These are phyloP conservation scores for Orbilia oligospora DNA, from an alignment of 2,329 filamentous ascomycete genomes.

Conservation along the genomic window DNA sequence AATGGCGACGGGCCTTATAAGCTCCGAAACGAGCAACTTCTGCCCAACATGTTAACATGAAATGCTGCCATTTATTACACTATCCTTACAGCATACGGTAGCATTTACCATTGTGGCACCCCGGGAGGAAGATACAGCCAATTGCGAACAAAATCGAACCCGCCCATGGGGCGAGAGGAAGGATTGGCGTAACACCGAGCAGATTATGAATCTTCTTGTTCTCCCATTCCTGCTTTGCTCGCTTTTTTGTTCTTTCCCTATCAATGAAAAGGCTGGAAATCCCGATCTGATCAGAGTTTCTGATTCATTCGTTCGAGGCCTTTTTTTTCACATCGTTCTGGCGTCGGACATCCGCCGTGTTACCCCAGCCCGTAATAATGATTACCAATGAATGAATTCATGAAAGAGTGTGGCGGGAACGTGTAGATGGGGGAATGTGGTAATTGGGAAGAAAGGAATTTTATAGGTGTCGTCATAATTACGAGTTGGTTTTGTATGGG, in stretches of 20 bases:
- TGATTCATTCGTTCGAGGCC: conserved; percentile 17
- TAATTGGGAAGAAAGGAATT: conserved; percentile 9
- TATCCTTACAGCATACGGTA: conserved; percentile 13
- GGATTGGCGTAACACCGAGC: conserved; percentile 40
- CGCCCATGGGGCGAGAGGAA: background rate
- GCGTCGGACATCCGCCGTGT: conserved; percentile 30
- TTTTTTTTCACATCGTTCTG: background rate
- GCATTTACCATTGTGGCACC: background rate
- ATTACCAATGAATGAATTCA: background rate
- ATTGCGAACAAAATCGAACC: conserved; percentile 9
- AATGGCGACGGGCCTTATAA: conserved; percentile 24
- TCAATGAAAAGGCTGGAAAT: background rate
- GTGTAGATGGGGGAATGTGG: background rate
- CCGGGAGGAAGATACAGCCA: background rate
- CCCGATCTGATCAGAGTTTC: conserved; percentile 19
- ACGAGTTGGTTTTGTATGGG: conserved; percentile 21
- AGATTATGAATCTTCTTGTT: conserved; percentile 12
- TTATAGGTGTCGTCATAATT: conserved; percentile 59
- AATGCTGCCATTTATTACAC: conserved; percentile 19
- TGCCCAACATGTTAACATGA: too few relatives aligned
- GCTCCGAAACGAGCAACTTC: conserved; percentile 21
- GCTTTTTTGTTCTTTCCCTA: background rate
- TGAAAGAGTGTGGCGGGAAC: conserved; percentile 2
- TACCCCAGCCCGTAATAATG: conserved; percentile 17
- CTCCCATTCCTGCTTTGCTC: background rate